phyloP scores from a whole-genome alignment of 495 filamentous ascomycete species.

The Talaromyces ruber region DNA sequence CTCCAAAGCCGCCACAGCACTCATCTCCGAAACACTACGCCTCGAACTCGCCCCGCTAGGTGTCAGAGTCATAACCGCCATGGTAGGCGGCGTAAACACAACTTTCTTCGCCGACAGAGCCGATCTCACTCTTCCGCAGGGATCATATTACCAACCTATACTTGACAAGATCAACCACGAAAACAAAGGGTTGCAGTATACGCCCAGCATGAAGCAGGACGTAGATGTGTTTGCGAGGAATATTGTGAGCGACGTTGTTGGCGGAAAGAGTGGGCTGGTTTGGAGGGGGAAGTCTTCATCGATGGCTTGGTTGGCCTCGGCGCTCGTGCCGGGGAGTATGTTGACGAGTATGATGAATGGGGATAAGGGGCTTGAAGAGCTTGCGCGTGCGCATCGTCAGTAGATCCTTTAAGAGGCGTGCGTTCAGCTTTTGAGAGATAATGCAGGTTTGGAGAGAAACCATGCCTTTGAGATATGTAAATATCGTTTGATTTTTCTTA shows the following conservation, averaged over 20 bases:
- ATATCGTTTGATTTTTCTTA: neutral
- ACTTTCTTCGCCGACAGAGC: conserved; percentile 11
- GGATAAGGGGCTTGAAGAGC: neutral
- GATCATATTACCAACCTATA: conserved; percentile 14
- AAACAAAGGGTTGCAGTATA: conserved; percentile 12
- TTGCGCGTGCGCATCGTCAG: neutral
- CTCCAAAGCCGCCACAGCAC: conserved; percentile 20
- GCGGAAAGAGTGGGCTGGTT: conserved; percentile 8
- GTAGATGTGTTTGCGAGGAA: conserved; percentile 12
- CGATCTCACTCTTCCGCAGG: conserved; percentile 11
- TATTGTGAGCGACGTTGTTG: conserved; percentile 13
- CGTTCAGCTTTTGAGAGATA: neutral
- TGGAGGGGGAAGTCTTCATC: conserved; percentile 13
- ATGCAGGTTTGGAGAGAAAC: neutral
- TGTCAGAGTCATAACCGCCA: conserved; percentile 18
- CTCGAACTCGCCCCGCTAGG: conserved; percentile 25
- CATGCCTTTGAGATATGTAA: neutral
- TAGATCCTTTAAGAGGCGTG: neutral
- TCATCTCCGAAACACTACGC: conserved; percentile 20
- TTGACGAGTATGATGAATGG: neutral
- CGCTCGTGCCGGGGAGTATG: conserved; percentile 9
- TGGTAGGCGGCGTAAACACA: conserved; percentile 12
- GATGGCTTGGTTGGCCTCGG: conserved; percentile 14
- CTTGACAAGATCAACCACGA: conserved; percentile 11
- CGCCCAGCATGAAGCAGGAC: conserved; percentile 11